phyloP scores from a whole-genome alignment of 495 filamentous ascomycete species.

The Aspergillus baeticus region DNA sequence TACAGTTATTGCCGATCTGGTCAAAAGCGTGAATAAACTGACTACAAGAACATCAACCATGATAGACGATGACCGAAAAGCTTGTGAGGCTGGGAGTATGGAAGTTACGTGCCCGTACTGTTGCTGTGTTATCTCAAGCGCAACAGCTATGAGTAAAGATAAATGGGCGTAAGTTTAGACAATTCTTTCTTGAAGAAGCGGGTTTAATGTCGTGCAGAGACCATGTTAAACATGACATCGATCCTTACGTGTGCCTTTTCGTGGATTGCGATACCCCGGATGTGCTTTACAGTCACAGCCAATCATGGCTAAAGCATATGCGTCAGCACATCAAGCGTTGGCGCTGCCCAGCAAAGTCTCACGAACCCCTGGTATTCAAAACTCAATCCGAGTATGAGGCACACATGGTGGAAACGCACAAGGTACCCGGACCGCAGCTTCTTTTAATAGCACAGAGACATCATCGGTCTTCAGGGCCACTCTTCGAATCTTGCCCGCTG shows the following conservation, averaged over 20 bases:
- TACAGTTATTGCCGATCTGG: not conserved
- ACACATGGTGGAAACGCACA: conserved; percentile 6
- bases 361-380: conserved; percentile 5
- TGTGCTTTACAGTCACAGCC: conserved; percentile 10
- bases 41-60: not conserved
- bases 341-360: conserved; percentile 7
- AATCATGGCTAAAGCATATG: conserved; percentile 12
- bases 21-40: not conserved
- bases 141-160: not conserved
- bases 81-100: conserved; percentile 7
- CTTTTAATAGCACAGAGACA: not conserved
- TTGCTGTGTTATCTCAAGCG: conserved; percentile 7
- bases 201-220: not conserved
- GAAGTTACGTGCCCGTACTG: conserved; percentile 12
- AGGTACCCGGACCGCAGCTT: conserved; percentile 1
- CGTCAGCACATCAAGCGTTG: not conserved
- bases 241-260: conserved; percentile 12
- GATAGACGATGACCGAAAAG: not conserved
- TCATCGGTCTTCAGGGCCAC: conserved; percentile 3
- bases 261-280: conserved; percentile 3
- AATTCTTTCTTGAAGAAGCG: not conserved
- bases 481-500: conserved; percentile 11
- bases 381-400: not conserved
- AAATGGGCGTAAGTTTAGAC: conserved; percentile 13
- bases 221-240: conserved; percentile 13